Evolutionary conservation across 2,329 filamentous ascomycete species (phyloP), one percentile per base, ranked within the genome.

Genomic region (Seiridium unicorne): DNA sequence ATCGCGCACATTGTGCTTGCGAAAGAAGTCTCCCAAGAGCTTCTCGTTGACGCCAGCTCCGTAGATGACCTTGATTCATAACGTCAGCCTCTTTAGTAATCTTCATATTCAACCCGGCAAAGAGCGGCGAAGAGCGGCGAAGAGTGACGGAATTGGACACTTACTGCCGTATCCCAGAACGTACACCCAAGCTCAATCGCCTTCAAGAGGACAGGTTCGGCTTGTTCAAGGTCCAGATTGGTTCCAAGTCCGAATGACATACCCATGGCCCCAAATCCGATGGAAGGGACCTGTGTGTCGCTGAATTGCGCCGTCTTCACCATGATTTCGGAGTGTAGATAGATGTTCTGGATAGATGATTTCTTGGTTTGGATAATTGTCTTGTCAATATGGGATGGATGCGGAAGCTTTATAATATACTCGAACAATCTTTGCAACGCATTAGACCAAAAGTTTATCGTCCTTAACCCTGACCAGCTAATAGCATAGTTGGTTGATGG

Each of bases 251-350:
- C 77, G 59, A 74, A 76, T 62, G 72, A 80, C 10, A 82, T 65
- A 6, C 81, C 80, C 79, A 82, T 83, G 9, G 79, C 78, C 26
- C 81, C 80, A 59, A 82, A 82, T 56, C 79, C 79, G 1, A 79
- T 79, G 4, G 65, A 63, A 3, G 76, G 72, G 13, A 81, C 76
- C 44, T 76, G 61, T 38, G 74, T 68, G 57, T 58, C 56, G 31
- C 64, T 67, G 55, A 81, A 80, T 2, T 72, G 71, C 51, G 80
- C 64, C 61, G 76, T 75, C 57, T 77, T 73, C 61, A 76, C 76
- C 77, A 79, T 72, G 34, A 35, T 38, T 5, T 40, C 31, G 34
- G 8, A 10, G 13, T 53, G 8, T 5, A 32, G 26, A 49, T 26
- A 26, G 18, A 26, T 26, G 18, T 26, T 26, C 18, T 26, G 18